A percentile compares a stretch with the other conserved stretches of the same genome.
Conservation (phyloP, 495 filamentous ascomycete genomes). For the Daldinia caldariorum region DNA sequence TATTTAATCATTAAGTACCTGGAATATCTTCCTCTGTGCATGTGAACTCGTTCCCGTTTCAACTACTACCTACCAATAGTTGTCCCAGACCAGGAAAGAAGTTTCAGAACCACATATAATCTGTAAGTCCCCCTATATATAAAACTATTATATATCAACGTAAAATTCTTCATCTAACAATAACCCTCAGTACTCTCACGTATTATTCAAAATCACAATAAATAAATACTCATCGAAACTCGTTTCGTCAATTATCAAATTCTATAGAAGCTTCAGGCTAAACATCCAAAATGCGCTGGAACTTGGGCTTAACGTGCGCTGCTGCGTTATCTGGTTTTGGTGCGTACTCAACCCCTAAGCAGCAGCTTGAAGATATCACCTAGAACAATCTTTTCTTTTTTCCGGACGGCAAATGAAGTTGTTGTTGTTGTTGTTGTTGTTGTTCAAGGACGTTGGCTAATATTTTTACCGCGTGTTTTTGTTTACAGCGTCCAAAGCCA, state of each 20-base stretch:
- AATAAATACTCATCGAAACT: not conserved
- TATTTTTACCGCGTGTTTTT: not conserved
- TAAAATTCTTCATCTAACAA: conserved; percentile 13
- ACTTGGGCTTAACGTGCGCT: conserved; percentile 36
- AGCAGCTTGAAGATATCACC: not conserved
- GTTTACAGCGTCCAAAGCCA: conserved; percentile 25
- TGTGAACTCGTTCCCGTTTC: conserved; percentile 32
- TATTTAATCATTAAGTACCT: conserved; percentile 41
- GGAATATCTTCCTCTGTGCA: conserved; percentile 19
- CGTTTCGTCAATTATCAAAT: not conserved
- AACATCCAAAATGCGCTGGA: conserved; percentile 42
- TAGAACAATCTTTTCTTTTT: no score
- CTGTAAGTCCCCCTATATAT: conserved; percentile 19
- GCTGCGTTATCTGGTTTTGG: conserved; percentile 40
- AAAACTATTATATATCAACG: not conserved
- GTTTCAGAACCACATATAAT: conserved; percentile 22
- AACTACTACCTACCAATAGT: conserved; percentile 13
- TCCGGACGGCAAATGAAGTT: not conserved
- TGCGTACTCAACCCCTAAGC: conserved; percentile 18
- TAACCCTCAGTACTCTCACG: not conserved
- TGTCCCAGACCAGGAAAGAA: not conserved
- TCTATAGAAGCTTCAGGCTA: conserved; percentile 8
- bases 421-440: no score
- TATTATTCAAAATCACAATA: conserved; percentile 10
- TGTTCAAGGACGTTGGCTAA: conserved; percentile 9